A percentile compares a stretch with the other conserved stretches of the same genome.
These are phyloP conservation scores for Groenewaldozyma salmanticensis DNA, from an alignment of 805 yeast genomes.

Conservation along the genomic window DNA sequence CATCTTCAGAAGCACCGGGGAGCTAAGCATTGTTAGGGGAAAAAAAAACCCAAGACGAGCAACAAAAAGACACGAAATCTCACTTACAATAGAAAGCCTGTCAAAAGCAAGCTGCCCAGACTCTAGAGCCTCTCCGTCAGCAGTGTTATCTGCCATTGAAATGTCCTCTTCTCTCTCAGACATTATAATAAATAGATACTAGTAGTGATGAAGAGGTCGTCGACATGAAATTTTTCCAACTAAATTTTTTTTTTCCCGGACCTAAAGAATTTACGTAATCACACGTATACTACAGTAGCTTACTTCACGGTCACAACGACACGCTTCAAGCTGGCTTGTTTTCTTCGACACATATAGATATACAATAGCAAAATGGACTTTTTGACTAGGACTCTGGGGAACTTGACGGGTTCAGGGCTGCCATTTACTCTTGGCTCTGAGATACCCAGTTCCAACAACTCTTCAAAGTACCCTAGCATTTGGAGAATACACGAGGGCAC, in stretches of 20 bases:
- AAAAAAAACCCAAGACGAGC: too few species aligned
- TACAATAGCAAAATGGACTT: conserved; percentile 21
- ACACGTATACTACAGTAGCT: too few species aligned
- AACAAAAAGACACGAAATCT: too few species aligned
- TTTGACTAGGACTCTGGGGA: conserved; percentile 22
- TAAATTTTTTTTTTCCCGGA: too few species aligned
- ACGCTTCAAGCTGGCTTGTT: too few species aligned
- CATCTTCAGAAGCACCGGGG: conserved; percentile 88
- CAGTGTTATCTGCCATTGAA: conserved; percentile 10
- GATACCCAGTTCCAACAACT: conserved; percentile 9
- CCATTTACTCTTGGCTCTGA: conserved; percentile 23
- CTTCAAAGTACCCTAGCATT: conserved; percentile 32
- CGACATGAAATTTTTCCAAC: too few species aligned
- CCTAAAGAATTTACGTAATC: too few species aligned
- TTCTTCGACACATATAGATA: too few species aligned
- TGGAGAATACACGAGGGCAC: conserved; percentile 61
- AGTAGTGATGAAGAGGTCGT: too few species aligned
- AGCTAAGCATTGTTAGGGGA: conserved; percentile 27
- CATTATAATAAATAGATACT: too few species aligned
- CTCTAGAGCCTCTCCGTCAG: conserved; percentile 8
- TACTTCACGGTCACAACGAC: too few species aligned
- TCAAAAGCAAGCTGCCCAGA: conserved; percentile 17
- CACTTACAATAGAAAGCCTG: conserved; percentile 23
- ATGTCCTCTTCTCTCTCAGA: conserved; percentile 11
- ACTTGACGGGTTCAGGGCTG: conserved; percentile 20